A percentile compares a stretch with the other conserved stretches of the same genome.
phyloP scores from a whole-genome alignment of 768 basidiomycete genomes.

The Hebeloma cylindrosporum region DNA sequence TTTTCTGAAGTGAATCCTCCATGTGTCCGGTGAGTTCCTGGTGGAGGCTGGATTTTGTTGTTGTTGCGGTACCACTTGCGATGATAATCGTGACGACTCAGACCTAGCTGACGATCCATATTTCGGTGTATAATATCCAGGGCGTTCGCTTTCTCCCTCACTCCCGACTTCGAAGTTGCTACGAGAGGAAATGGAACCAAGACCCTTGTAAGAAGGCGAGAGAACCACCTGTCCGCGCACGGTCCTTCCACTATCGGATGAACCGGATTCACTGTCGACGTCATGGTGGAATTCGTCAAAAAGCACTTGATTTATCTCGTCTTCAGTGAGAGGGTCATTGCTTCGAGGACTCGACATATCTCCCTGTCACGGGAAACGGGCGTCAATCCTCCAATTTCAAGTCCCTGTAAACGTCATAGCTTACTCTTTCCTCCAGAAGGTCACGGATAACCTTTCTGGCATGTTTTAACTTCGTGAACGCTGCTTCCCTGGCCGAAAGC shows the following conservation, averaged over 20 bases:
- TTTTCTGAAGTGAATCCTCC: constrained; percentile 41
- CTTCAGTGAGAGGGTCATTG: constrained; percentile 14
- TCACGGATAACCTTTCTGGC: constrained; percentile 41
- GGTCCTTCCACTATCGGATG: constrained; percentile 24
- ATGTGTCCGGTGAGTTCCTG: constrained; percentile 25
- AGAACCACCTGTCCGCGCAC: constrained; percentile 19
- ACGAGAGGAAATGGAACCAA: no score
- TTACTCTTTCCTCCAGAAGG: constrained; percentile 42
- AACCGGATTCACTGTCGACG: constrained; percentile 8
- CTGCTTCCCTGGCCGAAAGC: constrained; percentile 33
- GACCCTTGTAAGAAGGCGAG: background rate
- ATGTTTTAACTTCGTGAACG: constrained; percentile 34
- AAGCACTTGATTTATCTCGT: constrained; percentile 26
- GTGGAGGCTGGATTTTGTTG: constrained; percentile 2
- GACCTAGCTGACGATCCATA: background rate
- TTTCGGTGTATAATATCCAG: no score
- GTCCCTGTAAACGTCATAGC: constrained; percentile 17
- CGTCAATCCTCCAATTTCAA: background rate
- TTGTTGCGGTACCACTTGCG: background rate
- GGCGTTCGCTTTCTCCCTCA: no score
- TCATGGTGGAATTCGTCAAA: constrained; percentile 21
- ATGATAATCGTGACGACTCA: background rate
- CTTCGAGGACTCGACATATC: constrained; percentile 24
- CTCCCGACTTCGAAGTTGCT: no score
- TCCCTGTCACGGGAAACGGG: constrained; percentile 9